Evolutionary conservation across 2,329 filamentous ascomycete species (phyloP).

Genomic region (Fusarium sp.): DNA sequence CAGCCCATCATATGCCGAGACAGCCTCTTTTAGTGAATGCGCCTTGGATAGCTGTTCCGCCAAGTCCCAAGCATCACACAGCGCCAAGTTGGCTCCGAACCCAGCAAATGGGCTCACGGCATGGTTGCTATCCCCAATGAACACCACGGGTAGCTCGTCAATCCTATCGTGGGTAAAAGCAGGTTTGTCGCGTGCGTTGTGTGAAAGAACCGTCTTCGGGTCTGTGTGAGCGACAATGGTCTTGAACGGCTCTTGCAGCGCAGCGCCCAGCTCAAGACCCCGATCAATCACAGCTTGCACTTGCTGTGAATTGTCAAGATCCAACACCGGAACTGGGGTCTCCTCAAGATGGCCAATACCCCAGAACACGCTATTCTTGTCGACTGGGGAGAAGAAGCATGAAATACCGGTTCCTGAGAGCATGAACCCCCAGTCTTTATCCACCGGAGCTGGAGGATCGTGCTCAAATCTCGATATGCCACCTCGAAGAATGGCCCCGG

Average conservation of each 20-base stretch:
- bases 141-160: slow-evolving; percentile 50
- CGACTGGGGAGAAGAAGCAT: slow-evolving; percentile 60
- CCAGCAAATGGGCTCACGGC: slow-evolving; percentile 63
- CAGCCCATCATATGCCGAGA: slow-evolving; percentile 51
- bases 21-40: slow-evolving; percentile 41
- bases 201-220: slow-evolving; percentile 50
- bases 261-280: slow-evolving; percentile 48
- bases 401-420: slow-evolving; percentile 54
- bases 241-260: slow-evolving; percentile 55
- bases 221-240: slow-evolving; percentile 56
- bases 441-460: slow-evolving; percentile 48
- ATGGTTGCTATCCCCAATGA: slow-evolving; percentile 64
- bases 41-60: slow-evolving; percentile 53
- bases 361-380: slow-evolving; percentile 57
- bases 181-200: slow-evolving; percentile 59
- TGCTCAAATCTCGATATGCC: slow-evolving; percentile 54
- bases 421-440: slow-evolving; percentile 56
- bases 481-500: slow-evolving; percentile 54
- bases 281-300: slow-evolving; percentile 48
- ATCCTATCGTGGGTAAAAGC: slow-evolving; percentile 55
- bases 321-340: slow-evolving; percentile 22
- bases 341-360: slow-evolving; percentile 52
- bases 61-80: slow-evolving; percentile 61
- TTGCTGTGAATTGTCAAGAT: slow-evolving; percentile 35
- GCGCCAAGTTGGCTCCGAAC: slow-evolving; percentile 61